phyloP scores from a whole-genome alignment of 2,329 filamentous ascomycete species.

The Parastagonospora avenae region DNA sequence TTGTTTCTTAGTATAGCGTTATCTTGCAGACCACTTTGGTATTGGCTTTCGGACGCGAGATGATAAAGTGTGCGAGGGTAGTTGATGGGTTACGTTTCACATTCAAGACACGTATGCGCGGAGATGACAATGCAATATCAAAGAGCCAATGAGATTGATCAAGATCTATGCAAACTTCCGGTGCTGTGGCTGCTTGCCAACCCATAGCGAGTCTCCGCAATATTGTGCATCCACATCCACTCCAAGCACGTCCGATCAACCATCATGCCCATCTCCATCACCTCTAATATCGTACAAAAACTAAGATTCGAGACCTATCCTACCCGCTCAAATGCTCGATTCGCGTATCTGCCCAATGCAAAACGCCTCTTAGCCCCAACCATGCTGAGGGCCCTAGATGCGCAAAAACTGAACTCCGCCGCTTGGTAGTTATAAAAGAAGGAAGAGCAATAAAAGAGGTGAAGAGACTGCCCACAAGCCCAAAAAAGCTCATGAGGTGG shows the following conservation, averaged over 20 bases:
- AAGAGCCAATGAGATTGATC: too few species aligned
- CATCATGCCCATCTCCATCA: too few species aligned
- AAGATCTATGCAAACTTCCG: too few species aligned
- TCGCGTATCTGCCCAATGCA: slow-evolving; percentile 5
- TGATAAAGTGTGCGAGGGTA: too few species aligned
- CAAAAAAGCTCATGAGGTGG: slow-evolving; percentile 34
- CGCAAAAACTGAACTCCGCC: slow-evolving; percentile 38
- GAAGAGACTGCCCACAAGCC: slow-evolving; percentile 37
- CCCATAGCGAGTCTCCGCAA: background rate
- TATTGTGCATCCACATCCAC: background rate
- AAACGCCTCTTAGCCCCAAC: slow-evolving; percentile 13
- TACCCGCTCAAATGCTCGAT: slow-evolving; percentile 22
- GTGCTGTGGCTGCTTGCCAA: too few species aligned
- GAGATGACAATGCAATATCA: too few species aligned
- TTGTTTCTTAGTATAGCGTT: too few species aligned
- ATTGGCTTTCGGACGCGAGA: too few species aligned
- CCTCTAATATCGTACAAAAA: slow-evolving; percentile 25
- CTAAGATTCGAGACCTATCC: slow-evolving; percentile 11
- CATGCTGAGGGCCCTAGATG: slow-evolving; percentile 32
- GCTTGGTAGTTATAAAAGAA: slow-evolving; percentile 28
- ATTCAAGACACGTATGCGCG: too few species aligned
- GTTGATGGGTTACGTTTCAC: too few species aligned
- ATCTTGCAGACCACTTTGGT: too few species aligned
- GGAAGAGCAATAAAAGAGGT: slow-evolving; percentile 20
- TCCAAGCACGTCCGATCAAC: background rate